Conservation (phyloP, 176 grass and related monocot genomes). For the Carex pumila region DNA sequence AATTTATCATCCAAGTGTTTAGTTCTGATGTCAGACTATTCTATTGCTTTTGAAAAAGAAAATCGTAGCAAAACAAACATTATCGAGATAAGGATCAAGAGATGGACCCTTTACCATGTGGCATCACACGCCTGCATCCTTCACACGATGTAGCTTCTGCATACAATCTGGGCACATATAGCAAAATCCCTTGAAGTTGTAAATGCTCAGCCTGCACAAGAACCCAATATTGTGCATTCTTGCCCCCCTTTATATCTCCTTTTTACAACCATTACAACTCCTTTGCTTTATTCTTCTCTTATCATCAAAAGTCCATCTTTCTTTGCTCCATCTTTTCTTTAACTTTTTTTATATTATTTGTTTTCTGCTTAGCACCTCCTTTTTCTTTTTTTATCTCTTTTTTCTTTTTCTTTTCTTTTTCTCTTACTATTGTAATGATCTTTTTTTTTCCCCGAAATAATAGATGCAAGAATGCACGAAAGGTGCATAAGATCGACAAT, state of each 20-base stretch:
- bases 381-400: background rate
- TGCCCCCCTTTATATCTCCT: slow-evolving; percentile 14
- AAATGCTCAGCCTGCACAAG: background rate
- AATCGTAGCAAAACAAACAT: slow-evolving; percentile 8
- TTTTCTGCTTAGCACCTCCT: background rate
- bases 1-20: slow-evolving; percentile 1
- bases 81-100: slow-evolving; percentile 24
- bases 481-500: background rate
- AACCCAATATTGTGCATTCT: slow-evolving; percentile 25
- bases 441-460: background rate
- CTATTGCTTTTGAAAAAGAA: background rate
- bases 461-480: background rate
- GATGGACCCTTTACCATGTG: slow-evolving; percentile 2
- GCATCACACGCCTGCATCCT: background rate
- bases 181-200: background rate
- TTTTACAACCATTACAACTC: background rate
- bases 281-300: slow-evolving; percentile 18
- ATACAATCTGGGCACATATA: background rate
- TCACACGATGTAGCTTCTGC: background rate
- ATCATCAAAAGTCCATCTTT: background rate
- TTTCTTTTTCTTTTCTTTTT: background rate
- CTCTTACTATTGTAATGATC: background rate
- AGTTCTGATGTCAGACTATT: background rate
- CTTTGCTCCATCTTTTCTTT: background rate
- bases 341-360: background rate